Conservation (phyloP, 1,139 yeast genomes). For the Protomyces inouyei region DNA sequence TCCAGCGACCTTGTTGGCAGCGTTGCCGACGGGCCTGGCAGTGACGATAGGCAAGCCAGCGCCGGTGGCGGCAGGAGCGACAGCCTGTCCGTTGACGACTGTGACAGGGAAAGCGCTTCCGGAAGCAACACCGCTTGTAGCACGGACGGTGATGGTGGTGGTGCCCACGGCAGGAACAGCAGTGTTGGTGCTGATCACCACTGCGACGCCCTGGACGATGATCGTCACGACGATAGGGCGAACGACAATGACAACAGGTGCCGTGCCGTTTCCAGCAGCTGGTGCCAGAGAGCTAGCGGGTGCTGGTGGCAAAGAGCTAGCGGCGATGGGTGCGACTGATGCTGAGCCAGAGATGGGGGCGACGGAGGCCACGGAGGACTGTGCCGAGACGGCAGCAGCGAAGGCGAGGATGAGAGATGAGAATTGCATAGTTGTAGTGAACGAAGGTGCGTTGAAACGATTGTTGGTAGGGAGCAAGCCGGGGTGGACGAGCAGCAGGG, state of each 20-base stretch:
- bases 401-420: conserved; percentile 1
- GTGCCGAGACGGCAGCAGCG: conserved; percentile 2
- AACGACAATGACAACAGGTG: background rate
- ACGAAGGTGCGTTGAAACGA: conserved; percentile 1
- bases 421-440: background rate
- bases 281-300: background rate
- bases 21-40: background rate
- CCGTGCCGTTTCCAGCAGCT: background rate
- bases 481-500: background rate
- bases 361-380: background rate
- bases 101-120: background rate
- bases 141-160: background rate
- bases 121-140: background rate
- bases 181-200: background rate
- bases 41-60: background rate
- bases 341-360: background rate
- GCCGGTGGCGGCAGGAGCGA: background rate
- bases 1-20: conserved; percentile 1
- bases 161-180: background rate
- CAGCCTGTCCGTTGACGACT: background rate
- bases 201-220: background rate
- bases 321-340: background rate
- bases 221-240: background rate
- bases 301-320: background rate
- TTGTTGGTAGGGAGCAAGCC: background rate